Evolutionary conservation across 768 basidiomycete species (phyloP).

Genomic region (Lactarius trivialis): DNA sequence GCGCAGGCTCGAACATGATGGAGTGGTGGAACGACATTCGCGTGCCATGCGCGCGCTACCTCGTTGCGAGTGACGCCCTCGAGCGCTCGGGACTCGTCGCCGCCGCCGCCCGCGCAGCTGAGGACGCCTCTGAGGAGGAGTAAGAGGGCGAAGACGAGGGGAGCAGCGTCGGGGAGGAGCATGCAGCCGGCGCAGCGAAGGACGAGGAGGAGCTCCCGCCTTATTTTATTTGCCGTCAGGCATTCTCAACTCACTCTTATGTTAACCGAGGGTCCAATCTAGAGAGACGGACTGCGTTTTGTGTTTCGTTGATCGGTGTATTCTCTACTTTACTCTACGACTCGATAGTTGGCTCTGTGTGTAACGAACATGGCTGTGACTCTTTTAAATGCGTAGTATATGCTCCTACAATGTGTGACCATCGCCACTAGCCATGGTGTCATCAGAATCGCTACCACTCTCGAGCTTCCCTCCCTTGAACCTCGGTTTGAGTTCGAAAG

Average conservation of each 20-base stretch:
- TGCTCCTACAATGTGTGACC: no score
- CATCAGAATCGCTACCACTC: no score
- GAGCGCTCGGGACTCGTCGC: slow-evolving; percentile 89
- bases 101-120: slow-evolving; percentile 85
- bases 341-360: no score
- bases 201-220: slow-evolving; percentile 45
- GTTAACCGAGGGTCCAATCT: background rate
- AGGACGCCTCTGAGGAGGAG: slow-evolving; percentile 81
- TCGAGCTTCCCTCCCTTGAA: no score
- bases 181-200: slow-evolving; percentile 44
- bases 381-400: no score
- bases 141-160: slow-evolving; percentile 56
- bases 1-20: slow-evolving; percentile 86
- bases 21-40: slow-evolving; percentile 99
- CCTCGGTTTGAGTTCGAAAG: no score
- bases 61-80: slow-evolving; percentile 90
- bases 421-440: no score
- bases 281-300: background rate
- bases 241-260: background rate
- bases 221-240: no score
- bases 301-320: no score
- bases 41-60: slow-evolving; percentile 88
- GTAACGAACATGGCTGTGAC: no score
- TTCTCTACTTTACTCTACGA: no score
- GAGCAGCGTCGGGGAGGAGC: slow-evolving; percentile 48